A percentile compares a stretch with the other conserved stretches of the same genome.
These are phyloP conservation scores for Camelina laxa DNA, from an alignment of 345 rosid genomes.

Conservation along the genomic window DNA sequence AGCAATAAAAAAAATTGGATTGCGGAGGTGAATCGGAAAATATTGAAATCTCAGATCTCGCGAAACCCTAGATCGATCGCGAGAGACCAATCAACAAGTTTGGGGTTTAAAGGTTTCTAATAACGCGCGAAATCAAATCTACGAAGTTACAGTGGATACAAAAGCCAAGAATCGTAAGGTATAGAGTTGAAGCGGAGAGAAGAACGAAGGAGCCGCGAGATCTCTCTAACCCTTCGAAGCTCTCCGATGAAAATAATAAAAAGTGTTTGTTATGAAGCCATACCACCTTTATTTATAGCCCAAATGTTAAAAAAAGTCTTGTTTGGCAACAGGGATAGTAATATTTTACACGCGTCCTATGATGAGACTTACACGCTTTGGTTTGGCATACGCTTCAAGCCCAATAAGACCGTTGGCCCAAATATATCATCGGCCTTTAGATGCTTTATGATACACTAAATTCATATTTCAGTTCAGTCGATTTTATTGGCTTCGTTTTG, in stretches of 20 bases:
- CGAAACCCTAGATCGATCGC: constrained; percentile 44
- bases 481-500: too few relatives aligned
- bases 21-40: constrained; percentile 7
- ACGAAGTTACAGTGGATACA: constrained; percentile 17
- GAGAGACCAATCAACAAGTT: background rate
- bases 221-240: constrained; percentile 28
- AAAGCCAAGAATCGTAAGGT: constrained; percentile 19
- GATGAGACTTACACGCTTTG: background rate
- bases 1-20: background rate
- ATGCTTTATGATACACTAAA: background rate
- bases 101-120: constrained; percentile 15
- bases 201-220: constrained; percentile 25
- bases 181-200: constrained; percentile 21
- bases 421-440: background rate
- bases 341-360: background rate
- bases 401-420: background rate
- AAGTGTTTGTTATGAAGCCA: background rate
- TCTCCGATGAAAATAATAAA: constrained; percentile 28
- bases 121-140: constrained; percentile 30
- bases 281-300: constrained; percentile 27
- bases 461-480: background rate
- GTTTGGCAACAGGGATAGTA: constrained; percentile 37
- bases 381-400: background rate
- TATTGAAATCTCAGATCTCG: constrained; percentile 40
- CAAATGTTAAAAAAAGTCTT: background rate